Conservation (phyloP, 2,329 filamentous ascomycete species). For the Achaetomium macrosporum region DNA sequence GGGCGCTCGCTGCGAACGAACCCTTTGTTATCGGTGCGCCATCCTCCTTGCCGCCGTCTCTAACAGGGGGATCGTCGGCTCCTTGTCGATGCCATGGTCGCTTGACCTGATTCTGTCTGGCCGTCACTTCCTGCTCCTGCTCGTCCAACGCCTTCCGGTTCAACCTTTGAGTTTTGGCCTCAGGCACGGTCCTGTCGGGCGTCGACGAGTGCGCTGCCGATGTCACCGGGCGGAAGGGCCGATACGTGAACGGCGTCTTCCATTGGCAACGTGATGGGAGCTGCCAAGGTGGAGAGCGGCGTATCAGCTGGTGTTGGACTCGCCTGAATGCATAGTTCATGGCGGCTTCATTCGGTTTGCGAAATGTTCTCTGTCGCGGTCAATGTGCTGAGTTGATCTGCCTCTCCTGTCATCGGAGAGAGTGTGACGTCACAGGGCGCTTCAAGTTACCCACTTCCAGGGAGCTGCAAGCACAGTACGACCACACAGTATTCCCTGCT, state of each 20-base stretch:
- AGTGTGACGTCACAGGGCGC: neutral
- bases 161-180: conserved; percentile 27
- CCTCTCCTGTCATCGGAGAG: too few relatives aligned
- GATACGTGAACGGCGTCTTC: neutral
- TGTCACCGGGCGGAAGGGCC: neutral
- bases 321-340: conserved; percentile 23
- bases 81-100: conserved; percentile 63
- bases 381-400: too few relatives aligned
- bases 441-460: too few relatives aligned
- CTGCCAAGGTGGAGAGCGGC: neutral
- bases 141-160: conserved; percentile 33
- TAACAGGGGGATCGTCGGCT: conserved; percentile 37
- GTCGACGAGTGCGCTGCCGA: neutral
- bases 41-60: conserved; percentile 24
- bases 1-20: too few relatives aligned
- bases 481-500: too few relatives aligned
- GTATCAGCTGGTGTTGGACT: conserved; percentile 15
- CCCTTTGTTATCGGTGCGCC: conserved; percentile 32
- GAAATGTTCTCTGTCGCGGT: too few relatives aligned
- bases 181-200: conserved; percentile 14
- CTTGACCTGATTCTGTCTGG: conserved; percentile 51
- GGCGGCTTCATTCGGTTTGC: conserved; percentile 4
- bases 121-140: conserved; percentile 34
- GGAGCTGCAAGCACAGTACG: neutral
- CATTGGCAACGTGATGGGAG: neutral